A percentile compares a stretch with the other conserved stretches of the same genome.
Evolutionary conservation across 352 stramenopile genomes (phyloP).

Genomic region (Globisporangium orthogonon): DNA sequence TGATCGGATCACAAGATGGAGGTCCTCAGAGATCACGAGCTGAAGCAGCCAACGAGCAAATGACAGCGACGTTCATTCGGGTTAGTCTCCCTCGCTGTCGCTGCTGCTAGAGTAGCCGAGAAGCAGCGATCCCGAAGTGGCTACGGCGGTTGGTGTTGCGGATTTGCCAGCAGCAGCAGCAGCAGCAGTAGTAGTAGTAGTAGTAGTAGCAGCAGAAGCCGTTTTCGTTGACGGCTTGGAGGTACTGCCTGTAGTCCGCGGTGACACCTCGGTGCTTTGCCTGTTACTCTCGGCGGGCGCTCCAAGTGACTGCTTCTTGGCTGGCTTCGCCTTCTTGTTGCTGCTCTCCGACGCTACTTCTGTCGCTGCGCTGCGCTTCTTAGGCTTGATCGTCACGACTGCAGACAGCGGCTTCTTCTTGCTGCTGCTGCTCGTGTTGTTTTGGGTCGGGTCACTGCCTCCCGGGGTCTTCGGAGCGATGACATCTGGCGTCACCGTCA

Average conservation of each 20-base stretch:
- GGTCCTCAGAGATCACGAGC: too few species aligned
- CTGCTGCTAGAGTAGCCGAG: conserved; percentile 55
- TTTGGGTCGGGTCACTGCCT: not conserved
- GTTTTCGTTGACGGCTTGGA: not conserved
- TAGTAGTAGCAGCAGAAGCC: too few species aligned
- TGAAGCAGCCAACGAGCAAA: too few species aligned
- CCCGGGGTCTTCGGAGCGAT: not conserved
- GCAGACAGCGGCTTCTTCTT: conserved; percentile 11
- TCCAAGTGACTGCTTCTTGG: conserved; percentile 11
- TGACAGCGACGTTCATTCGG: too few species aligned
- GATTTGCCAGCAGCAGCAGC: conserved; percentile 2
- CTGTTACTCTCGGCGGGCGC: not conserved
- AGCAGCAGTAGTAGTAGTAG: not conserved
- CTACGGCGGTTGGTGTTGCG: not conserved
- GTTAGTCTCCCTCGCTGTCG: conserved; percentile 1
- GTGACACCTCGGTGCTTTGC: not conserved
- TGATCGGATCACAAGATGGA: too few species aligned
- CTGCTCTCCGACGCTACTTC: conserved; percentile 1
- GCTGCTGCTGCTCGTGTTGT: not conserved
- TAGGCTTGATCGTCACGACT: conserved; percentile 42
- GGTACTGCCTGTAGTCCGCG: too few species aligned
- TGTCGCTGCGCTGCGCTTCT: conserved; percentile 28
- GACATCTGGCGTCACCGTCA: conserved; percentile 12
- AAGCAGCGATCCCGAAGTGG: conserved; percentile 15
- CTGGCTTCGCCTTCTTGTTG: conserved; percentile 21